A percentile compares a stretch with the other conserved stretches of the same genome.
These are phyloP conservation scores for Aspergillus bertholletiae DNA, from an alignment of 495 filamentous ascomycete genomes.

Conservation along the genomic window DNA sequence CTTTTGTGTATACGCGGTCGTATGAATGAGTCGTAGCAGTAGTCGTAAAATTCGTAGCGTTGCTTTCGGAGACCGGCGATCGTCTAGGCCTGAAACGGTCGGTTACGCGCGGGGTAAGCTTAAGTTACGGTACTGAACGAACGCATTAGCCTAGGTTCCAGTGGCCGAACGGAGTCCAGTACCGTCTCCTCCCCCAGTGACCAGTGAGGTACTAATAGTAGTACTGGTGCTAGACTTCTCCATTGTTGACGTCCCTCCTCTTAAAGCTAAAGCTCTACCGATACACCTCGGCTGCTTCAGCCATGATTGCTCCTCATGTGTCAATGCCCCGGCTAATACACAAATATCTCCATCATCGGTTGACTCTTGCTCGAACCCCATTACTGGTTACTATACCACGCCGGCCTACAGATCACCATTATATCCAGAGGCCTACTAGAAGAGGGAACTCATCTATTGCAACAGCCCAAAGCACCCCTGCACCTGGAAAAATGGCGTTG, in stretches of 20 bases:
- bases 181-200: too few species aligned
- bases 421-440: not conserved
- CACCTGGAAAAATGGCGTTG: slow-evolving; percentile 18
- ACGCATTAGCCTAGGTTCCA: too few species aligned
- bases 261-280: not conserved
- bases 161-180: too few species aligned
- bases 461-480: slow-evolving; percentile 1
- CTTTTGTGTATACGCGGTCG: too few species aligned
- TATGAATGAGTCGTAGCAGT: too few species aligned
- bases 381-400: not conserved
- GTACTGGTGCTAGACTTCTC: not conserved
- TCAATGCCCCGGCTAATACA: slow-evolving; percentile 10
- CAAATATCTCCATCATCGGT: not conserved
- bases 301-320: slow-evolving; percentile 12
- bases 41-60: not conserved
- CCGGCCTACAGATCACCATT: not conserved
- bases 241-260: not conserved
- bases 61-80: too few species aligned
- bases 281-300: slow-evolving; percentile 7
- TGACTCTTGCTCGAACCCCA: slow-evolving; percentile 11
- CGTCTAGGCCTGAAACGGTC: too few species aligned
- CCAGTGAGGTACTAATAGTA: too few species aligned
- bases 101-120: too few species aligned
- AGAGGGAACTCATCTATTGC: slow-evolving; percentile 7
- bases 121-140: too few species aligned